phyloP scores from a whole-genome alignment of 148 eudicot species.

The Rhododendron simsii region DNA sequence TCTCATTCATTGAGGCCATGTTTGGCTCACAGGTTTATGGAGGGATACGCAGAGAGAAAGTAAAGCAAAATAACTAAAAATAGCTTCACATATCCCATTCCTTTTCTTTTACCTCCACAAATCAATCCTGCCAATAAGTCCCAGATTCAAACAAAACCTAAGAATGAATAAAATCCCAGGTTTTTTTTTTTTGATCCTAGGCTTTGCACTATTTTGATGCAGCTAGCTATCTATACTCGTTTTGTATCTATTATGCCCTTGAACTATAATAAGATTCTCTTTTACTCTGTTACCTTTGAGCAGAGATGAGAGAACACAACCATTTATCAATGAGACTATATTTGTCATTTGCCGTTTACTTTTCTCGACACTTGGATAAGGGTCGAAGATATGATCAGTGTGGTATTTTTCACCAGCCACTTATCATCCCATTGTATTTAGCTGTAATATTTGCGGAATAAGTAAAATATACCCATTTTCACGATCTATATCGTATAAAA shows the following conservation, averaged over 20 bases:
- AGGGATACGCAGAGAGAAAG: not conserved
- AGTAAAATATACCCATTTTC: not conserved
- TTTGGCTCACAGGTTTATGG: not conserved
- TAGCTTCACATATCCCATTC: not conserved
- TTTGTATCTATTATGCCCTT: not conserved
- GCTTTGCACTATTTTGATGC: not conserved
- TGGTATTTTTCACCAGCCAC: not conserved
- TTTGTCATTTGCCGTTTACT: not conserved
- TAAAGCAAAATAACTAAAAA: no score
- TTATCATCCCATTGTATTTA: not conserved
- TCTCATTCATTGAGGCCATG: not conserved
- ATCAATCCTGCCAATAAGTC: not conserved
- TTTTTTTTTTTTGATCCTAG: not conserved
- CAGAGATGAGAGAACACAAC: not conserved
- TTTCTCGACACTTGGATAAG: not conserved
- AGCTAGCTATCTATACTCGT: not conserved
- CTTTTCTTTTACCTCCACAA: not conserved
- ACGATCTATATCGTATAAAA: not conserved
- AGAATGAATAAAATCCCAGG: not conserved
- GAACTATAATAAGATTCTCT: not conserved
- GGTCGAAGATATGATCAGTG: not conserved
- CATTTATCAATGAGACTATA: not conserved
- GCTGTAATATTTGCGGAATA: not conserved
- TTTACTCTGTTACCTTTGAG: not conserved
- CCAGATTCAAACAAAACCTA: not conserved